Evolutionary conservation across 495 filamentous ascomycete species (phyloP).

Genomic region (Penicillium subrubescens): DNA sequence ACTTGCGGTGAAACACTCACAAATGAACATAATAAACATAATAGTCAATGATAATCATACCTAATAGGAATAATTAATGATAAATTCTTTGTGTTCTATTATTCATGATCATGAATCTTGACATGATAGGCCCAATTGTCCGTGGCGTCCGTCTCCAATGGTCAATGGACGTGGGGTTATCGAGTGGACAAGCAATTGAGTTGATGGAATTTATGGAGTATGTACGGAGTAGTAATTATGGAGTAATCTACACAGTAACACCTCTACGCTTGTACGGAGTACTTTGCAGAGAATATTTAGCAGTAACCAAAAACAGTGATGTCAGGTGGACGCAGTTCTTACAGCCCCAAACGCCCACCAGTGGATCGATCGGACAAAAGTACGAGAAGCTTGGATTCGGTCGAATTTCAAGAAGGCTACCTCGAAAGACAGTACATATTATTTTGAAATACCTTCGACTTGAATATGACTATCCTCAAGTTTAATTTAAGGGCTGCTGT

Average conservation of each 20-base stretch:
- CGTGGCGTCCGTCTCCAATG: not conserved
- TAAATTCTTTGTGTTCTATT: not conserved
- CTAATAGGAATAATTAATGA: not conserved
- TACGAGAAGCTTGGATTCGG: not conserved
- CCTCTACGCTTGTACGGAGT: no score
- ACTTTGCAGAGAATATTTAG: no score
- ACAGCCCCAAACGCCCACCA: not conserved
- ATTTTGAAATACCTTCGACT: not conserved
- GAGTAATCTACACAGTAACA: not conserved
- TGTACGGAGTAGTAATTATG: not conserved
- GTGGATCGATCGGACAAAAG: not conserved
- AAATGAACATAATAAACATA: not conserved
- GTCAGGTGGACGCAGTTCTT: conserved; percentile 12
- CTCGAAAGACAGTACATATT: no score
- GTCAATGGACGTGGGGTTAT: conserved; percentile 8
- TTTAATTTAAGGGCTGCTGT: no score
- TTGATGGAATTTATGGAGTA: not conserved
- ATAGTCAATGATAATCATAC: not conserved
- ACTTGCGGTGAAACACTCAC: conserved; percentile 27
- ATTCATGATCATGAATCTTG: not conserved
- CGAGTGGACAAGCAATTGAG: conserved; percentile 8
- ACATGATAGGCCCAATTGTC: not conserved
- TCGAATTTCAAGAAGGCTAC: not conserved
- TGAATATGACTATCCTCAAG: no score
- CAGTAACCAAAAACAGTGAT: conserved; percentile 1